Conservation (phyloP, 73 alveolate species). For the Durusdinium trenchii region DNA sequence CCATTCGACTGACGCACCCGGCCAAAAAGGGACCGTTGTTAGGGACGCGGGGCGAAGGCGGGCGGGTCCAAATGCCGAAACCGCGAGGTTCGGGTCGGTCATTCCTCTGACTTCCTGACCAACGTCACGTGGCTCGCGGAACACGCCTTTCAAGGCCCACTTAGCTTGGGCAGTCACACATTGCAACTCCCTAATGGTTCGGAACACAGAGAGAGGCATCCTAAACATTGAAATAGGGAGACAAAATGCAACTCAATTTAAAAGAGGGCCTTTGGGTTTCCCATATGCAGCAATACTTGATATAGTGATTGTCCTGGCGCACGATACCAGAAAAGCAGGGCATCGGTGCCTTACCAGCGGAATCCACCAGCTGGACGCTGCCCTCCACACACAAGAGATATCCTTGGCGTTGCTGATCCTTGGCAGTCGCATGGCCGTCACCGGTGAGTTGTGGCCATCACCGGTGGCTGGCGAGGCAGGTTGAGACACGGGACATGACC, state of each 20-base stretch:
- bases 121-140: not conserved
- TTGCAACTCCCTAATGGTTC: not conserved
- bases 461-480: too few relatives aligned
- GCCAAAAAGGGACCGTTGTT: not conserved
- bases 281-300: not conserved
- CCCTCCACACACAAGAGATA: constrained; percentile 88
- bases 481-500: too few relatives aligned
- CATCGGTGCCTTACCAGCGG: constrained; percentile 39
- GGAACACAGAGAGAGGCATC: not conserved
- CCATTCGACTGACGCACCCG: too few relatives aligned
- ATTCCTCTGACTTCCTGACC: not conserved
- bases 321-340: not conserved
- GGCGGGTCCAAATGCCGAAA: not conserved
- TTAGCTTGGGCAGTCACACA: not conserved
- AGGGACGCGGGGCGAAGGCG: not conserved
- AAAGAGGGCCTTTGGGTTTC: too few relatives aligned
- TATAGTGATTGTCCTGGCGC: not conserved
- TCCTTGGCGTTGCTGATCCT: constrained; percentile 2
- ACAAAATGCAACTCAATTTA: too few relatives aligned
- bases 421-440: not conserved
- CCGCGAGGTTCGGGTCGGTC: not conserved
- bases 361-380: constrained; percentile 22
- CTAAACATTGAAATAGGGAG: not conserved
- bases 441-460: too few relatives aligned
- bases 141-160: not conserved